These are phyloP conservation scores for Fusarium anthophilum DNA, from an alignment of 2,329 filamentous ascomycete species.

Conservation along the genomic window DNA sequence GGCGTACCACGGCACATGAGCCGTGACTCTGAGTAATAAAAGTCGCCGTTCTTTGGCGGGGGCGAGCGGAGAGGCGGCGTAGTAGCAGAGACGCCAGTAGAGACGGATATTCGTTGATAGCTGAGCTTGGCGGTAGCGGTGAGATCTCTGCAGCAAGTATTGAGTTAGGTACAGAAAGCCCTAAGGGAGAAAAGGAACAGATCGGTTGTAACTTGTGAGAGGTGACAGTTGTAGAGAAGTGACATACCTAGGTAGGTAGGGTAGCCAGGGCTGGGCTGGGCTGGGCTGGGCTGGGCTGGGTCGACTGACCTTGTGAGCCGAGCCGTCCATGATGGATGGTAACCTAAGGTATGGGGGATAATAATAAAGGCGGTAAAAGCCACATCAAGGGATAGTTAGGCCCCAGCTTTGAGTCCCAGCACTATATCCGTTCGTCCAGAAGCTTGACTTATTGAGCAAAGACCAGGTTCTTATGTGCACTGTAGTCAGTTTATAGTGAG, in stretches of 20 bases:
- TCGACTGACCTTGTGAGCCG: not conserved
- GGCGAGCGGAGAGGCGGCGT: constrained; percentile 5
- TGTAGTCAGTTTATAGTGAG: not conserved
- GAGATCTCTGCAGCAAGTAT: not conserved
- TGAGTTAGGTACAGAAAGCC: not conserved
- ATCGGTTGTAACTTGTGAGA: not conserved
- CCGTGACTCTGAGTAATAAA: constrained; percentile 32
- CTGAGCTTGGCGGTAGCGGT: constrained; percentile 1
- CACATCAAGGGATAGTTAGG: not conserved
- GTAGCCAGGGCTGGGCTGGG: not conserved
- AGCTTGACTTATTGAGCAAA: not conserved
- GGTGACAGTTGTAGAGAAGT: not conserved
- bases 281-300: not conserved
- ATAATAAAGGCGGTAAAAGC: constrained; percentile 5
- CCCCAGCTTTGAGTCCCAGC: not conserved
- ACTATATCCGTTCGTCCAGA: not conserved
- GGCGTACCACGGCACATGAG: constrained; percentile 25
- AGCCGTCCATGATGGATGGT: not conserved
- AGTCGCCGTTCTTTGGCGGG: constrained; percentile 14
- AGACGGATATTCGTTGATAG: constrained; percentile 4
- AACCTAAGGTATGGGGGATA: not conserved
- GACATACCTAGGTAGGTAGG: not conserved
- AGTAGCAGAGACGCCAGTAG: constrained; percentile 11
- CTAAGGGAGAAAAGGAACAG: not conserved
- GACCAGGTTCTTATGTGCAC: not conserved